A percentile compares a stretch with the other conserved stretches of the same genome.
phyloP scores from a whole-genome alignment of 2,329 filamentous ascomycete species.

The Allantophomopsis lycopodina region DNA sequence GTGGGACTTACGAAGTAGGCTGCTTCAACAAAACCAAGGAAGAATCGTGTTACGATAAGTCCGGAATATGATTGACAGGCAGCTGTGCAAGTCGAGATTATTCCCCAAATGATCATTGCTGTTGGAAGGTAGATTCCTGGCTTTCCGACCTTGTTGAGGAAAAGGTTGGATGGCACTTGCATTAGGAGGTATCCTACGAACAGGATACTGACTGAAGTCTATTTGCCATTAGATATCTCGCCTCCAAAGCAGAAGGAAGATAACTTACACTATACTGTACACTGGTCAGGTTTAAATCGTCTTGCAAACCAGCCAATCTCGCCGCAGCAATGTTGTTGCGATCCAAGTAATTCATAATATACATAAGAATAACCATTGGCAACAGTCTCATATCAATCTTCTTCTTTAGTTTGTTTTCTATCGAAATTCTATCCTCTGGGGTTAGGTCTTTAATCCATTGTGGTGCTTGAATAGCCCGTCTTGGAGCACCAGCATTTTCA shows the following conservation, averaged over 20 bases:
- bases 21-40: constrained; percentile 39
- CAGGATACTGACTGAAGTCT: constrained; percentile 25
- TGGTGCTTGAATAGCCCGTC: background rate
- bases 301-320: constrained; percentile 32
- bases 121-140: constrained; percentile 35
- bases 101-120: constrained; percentile 34
- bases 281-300: constrained; percentile 25
- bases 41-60: constrained; percentile 29
- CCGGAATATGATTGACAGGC: constrained; percentile 30
- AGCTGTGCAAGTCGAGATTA: constrained; percentile 33
- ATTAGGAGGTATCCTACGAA: constrained; percentile 21
- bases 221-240: constrained; percentile 4
- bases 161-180: constrained; percentile 30
- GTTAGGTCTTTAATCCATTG: background rate
- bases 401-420: constrained; percentile 28
- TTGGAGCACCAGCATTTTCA: background rate
- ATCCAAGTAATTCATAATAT: constrained; percentile 56
- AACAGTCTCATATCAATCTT: constrained; percentile 55
- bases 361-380: constrained; percentile 56
- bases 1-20: constrained; percentile 31
- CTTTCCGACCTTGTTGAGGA: constrained; percentile 32
- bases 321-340: constrained; percentile 42
- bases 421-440: constrained; percentile 10
- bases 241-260: background rate
- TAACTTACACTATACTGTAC: constrained; percentile 22